A percentile compares a stretch with the other conserved stretches of the same genome.
Conservation (phyloP, 2,329 filamentous ascomycete species). For the Monosporascus sp. region DNA sequence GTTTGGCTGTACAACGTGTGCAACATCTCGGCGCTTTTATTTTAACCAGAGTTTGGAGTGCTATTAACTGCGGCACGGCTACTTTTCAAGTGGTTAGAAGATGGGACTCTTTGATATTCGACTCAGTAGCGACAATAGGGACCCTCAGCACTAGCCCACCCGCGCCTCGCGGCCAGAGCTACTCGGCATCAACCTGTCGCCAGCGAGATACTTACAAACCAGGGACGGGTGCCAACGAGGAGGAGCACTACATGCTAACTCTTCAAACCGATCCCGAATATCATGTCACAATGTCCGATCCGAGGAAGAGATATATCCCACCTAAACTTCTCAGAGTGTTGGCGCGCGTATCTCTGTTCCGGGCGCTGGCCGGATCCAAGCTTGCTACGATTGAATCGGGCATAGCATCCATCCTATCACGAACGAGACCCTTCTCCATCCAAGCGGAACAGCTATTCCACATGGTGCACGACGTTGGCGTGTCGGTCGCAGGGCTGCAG, state of each 20-base stretch:
- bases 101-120: too few species aligned
- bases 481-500: conserved; percentile 5
- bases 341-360: conserved; percentile 17
- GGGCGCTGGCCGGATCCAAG: conserved; percentile 9
- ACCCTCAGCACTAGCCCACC: too few species aligned
- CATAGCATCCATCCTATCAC: not conserved
- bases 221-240: not conserved
- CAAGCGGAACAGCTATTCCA: conserved; percentile 3
- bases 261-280: conserved; percentile 7
- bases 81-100: too few species aligned
- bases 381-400: conserved; percentile 4
- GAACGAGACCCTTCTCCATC: conserved; percentile 4
- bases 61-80: too few species aligned
- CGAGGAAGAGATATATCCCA: conserved; percentile 11
- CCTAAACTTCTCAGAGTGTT: conserved; percentile 8
- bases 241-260: conserved; percentile 11
- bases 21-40: too few species aligned
- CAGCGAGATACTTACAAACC: conserved; percentile 7
- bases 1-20: too few species aligned
- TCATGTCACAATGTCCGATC: conserved; percentile 8
- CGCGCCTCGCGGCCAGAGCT: too few species aligned
- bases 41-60: too few species aligned
- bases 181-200: not conserved
- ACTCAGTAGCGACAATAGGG: too few species aligned
- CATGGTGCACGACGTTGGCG: conserved; percentile 7